Evolutionary conservation across 257 asterid genomes (phyloP).

Genomic region (Lithospermum erythrorhizon): DNA sequence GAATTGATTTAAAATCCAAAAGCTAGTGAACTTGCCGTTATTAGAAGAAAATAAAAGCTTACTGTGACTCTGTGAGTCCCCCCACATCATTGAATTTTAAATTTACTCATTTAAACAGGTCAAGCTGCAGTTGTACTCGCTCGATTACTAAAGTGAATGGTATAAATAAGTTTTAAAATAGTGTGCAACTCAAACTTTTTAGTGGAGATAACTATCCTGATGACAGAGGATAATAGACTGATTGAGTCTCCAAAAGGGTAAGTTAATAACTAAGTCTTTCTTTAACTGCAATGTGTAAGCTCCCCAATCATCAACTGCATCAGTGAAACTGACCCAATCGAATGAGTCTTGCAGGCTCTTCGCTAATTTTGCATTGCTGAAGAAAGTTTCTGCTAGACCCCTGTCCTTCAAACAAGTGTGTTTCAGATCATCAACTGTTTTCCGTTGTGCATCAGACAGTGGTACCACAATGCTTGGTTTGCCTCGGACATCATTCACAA

Average conservation of each 20-base stretch:
- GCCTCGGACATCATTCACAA: slow-evolving; percentile 14
- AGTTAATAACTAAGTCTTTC: slow-evolving; percentile 30
- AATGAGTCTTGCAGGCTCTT: slow-evolving; percentile 17
- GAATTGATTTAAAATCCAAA: no score
- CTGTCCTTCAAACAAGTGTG: slow-evolving; percentile 32
- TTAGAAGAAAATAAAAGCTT: no score
- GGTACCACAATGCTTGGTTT: slow-evolving; percentile 13
- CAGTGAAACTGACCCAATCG: slow-evolving; percentile 31
- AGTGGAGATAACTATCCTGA: slow-evolving; percentile 11
- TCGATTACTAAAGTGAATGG: no score
- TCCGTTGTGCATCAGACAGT: slow-evolving; percentile 23
- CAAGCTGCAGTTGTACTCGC: no score
- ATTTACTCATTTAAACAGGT: no score
- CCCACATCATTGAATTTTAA: no score
- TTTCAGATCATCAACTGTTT: slow-evolving; percentile 24
- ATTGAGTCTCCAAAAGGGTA: slow-evolving; percentile 52
- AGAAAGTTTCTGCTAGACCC: slow-evolving; percentile 21
- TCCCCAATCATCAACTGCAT: slow-evolving; percentile 55
- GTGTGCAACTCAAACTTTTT: neutral
- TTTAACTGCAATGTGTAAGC: slow-evolving; percentile 36
- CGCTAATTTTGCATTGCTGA: slow-evolving; percentile 12
- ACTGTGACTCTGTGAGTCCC: no score
- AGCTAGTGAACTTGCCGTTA: no score
- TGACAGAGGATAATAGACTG: slow-evolving; percentile 33
- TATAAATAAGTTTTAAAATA: neutral